A percentile compares a stretch with the other conserved stretches of the same genome.
phyloP scores from a whole-genome alignment of 1,284 basidiomycete species.

The Malassezia brasiliensis region DNA sequence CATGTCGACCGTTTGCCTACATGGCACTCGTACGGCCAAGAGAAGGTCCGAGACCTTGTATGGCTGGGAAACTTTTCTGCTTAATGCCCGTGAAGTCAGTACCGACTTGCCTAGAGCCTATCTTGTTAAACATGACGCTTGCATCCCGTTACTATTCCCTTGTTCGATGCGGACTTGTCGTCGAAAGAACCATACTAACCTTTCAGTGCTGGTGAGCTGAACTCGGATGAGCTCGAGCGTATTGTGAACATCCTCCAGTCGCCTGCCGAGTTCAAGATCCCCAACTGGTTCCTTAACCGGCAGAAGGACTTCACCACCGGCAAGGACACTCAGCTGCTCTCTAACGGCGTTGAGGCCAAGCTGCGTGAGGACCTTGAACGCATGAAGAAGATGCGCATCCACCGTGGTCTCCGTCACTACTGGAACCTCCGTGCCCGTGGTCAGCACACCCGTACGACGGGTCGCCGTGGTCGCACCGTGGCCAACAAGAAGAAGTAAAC shows the following conservation, averaged over 20 bases:
- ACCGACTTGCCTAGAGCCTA: background rate
- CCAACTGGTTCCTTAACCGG: slow-evolving; percentile 97
- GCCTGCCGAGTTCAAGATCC: slow-evolving; percentile 99
- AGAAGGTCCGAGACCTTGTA: too few relatives aligned
- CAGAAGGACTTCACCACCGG: slow-evolving; percentile 96
- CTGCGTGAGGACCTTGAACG: slow-evolving; percentile 96
- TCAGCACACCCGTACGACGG: slow-evolving; percentile 99
- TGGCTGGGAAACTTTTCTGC: too few relatives aligned
- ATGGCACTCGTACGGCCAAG: too few relatives aligned
- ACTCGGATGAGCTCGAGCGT: slow-evolving; percentile 95
- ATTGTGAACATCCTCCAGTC: slow-evolving; percentile 99
- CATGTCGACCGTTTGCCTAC: too few relatives aligned
- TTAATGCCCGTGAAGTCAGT: too few relatives aligned
- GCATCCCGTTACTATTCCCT: background rate
- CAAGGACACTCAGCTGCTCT: slow-evolving; percentile 90
- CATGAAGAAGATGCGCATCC: slow-evolving; percentile 97
- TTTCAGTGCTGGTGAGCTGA: slow-evolving; percentile 78
- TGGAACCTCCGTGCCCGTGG: slow-evolving; percentile 83
- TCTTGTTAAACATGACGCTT: background rate
- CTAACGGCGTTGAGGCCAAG: slow-evolving; percentile 96
- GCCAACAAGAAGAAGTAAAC: slow-evolving; percentile 48
- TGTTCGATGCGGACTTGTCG: too few relatives aligned
- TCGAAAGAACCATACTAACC: slow-evolving; percentile 4
- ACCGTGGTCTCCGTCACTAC: slow-evolving; percentile 95
- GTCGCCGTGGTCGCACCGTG: slow-evolving; percentile 53